phyloP scores from a whole-genome alignment of 1,284 basidiomycete species.

The Ceratobasidium sp. region DNA sequence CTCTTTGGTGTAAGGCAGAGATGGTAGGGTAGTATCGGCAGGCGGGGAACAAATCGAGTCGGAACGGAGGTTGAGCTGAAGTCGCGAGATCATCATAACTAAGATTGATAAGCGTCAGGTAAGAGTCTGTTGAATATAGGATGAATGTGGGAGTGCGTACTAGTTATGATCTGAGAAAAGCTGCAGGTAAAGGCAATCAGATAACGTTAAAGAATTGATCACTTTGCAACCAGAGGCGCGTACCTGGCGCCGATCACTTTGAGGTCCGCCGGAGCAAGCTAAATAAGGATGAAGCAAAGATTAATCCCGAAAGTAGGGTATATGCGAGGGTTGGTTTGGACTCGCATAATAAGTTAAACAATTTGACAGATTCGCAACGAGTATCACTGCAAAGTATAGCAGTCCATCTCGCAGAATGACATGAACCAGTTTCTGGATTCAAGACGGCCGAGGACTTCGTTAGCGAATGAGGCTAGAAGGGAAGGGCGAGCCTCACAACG shows the following conservation, averaged over 20 bases:
- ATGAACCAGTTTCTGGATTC: constrained; percentile 15
- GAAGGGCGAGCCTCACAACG: too few species aligned
- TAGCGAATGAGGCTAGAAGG: too few species aligned
- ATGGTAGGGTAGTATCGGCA: not conserved
- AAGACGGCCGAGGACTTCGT: too few species aligned
- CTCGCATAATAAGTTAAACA: constrained; percentile 26
- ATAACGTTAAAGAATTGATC: not conserved
- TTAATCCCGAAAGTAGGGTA: not conserved
- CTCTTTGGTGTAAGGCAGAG: not conserved
- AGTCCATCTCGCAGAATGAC: constrained; percentile 32
- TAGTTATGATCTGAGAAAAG: constrained; percentile 33
- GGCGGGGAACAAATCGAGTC: not conserved
- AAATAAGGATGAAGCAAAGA: not conserved
- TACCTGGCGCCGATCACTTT: constrained; percentile 38
- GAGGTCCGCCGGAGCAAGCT: constrained; percentile 24
- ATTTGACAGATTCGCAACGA: constrained; percentile 26
- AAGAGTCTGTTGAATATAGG: not conserved
- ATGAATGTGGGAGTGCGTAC: not conserved
- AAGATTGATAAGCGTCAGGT: not conserved
- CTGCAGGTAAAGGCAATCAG: not conserved
- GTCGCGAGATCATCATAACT: constrained; percentile 38
- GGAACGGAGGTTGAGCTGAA: constrained; percentile 38
- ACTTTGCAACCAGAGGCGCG: not conserved
- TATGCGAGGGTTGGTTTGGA: not conserved
- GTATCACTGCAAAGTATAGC: constrained; percentile 25